These are phyloP conservation scores for Phlyctochytrium arcticum DNA, from an alignment of 192 early-diverging fungal genomes.

Conservation along the genomic window DNA sequence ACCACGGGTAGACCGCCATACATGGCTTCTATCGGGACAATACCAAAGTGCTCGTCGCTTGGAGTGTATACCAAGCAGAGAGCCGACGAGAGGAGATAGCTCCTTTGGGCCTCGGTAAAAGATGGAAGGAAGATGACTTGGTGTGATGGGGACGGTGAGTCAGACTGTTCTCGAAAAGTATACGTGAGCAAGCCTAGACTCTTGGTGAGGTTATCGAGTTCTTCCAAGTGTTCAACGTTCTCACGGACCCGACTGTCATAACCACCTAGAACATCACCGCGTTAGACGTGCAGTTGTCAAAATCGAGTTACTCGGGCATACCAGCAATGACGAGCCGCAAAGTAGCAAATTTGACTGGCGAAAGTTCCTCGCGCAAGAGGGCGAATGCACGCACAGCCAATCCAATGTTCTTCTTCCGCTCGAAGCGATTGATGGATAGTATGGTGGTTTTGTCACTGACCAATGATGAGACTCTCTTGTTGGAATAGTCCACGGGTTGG, in stretches of 20 bases:
- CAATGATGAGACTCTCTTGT: background rate
- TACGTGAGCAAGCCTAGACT: conserved; percentile 41
- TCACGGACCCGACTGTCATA: conserved; percentile 82
- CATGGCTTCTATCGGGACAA: conserved; percentile 97
- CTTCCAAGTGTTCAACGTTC: conserved; percentile 77
- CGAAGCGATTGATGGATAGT: conserved; percentile 95
- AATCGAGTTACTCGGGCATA: conserved; percentile 8
- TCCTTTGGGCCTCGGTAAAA: conserved; percentile 76
- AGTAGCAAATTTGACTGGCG: conserved; percentile 27
- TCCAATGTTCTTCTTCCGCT: conserved; percentile 85
- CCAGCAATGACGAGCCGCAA: conserved; percentile 75
- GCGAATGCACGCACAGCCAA: conserved; percentile 78
- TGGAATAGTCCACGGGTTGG: too few relatives aligned
- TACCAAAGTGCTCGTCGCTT: conserved; percentile 91
- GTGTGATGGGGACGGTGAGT: conserved; percentile 14
- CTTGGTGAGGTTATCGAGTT: conserved; percentile 61
- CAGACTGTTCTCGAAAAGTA: conserved; percentile 37
- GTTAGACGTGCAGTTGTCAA: background rate
- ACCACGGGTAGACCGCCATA: conserved; percentile 82
- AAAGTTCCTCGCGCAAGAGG: conserved; percentile 25
- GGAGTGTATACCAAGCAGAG: conserved; percentile 83
- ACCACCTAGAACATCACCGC: conserved; percentile 53
- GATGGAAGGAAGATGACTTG: conserved; percentile 87
- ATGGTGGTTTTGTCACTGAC: conserved; percentile 22
- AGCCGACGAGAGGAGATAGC: conserved; percentile 61